Base-by-base conservation (phyloP, 352 stramenopile species). In the Phytophthora cryptogea region DNA sequence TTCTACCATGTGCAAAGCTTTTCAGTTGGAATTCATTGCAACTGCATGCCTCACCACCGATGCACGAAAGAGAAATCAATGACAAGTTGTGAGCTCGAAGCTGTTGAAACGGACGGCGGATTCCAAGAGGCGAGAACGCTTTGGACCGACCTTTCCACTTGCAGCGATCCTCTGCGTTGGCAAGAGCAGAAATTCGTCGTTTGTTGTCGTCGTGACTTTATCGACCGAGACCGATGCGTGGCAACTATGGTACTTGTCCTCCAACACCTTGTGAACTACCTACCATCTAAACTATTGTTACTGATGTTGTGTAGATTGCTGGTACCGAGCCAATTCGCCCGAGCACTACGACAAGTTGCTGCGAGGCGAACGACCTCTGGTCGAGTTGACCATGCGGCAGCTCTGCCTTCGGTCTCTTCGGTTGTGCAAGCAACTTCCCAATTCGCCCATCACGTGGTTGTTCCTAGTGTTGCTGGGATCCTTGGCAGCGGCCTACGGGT, bases 401-500 rank as follows among this genome's bases (percentile, higher is more conserved):
- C 74, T 92, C 8, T 91, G 81, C 41, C 66, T 90, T 33, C 70
- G 72, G 8, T 86, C 76, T 48, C 81, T 92, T 36, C 67, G 72
- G 30, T 50, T 92, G 20, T 95, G 80, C 71, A 90, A 90, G 49
- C 87, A 89, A 41, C 55, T 95, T 8, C 86, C 86, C 33, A 88
- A 93, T 55, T 95, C 86, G 40, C 86, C 83, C 0, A 86, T 93
- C 50, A 95, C 82, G 40, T 95, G 86, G 86, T 63, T 92, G 28
- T 95, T 88, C 32, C 59, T 95, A 31, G 66, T 79, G 16, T 66
- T 90, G 1, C 59, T 95, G 14, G 86, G 86, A 2, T 66, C 63
- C 4, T 58, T 90, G 52, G 76, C 80, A 10, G 86, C 86, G 23
- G 51, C 83, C 8, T 89, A 89, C 56, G 86, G 80, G 83, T 93